These are phyloP conservation scores for Apiospora aurea DNA, from an alignment of 2,329 filamentous ascomycete genomes.

Conservation along the genomic window DNA sequence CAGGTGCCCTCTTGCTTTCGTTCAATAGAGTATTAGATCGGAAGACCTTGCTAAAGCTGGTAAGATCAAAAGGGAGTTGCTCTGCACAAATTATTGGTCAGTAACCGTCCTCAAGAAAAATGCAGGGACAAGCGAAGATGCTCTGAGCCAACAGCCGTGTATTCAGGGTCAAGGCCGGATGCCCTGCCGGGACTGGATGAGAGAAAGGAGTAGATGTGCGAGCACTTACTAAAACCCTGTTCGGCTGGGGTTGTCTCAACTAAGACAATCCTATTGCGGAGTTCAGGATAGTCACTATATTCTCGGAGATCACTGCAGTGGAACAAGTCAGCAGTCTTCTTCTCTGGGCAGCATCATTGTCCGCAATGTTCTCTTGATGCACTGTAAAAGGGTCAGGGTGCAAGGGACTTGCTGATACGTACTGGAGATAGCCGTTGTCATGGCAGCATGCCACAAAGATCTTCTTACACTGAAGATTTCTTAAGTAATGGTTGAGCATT, in stretches of 20 bases:
- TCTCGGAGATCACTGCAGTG: conserved; percentile 39
- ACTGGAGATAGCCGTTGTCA: conserved; percentile 45
- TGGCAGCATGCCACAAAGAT: conserved; percentile 45
- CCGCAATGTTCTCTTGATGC: not conserved
- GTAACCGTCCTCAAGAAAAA: not conserved
- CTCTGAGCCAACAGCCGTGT: not conserved
- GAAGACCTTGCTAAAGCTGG: conserved; percentile 43
- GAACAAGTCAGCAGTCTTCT: not conserved
- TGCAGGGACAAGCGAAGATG: not conserved
- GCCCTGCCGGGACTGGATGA: not conserved
- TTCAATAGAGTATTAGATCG: conserved; percentile 41
- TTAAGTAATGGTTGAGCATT: conserved; percentile 44
- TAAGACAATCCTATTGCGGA: conserved; percentile 36
- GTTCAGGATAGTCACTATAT: conserved; percentile 37
- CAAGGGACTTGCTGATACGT: not conserved
- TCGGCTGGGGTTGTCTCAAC: conserved; percentile 44
- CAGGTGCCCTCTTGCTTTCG: conserved; percentile 37
- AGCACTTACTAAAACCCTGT: conserved; percentile 37
- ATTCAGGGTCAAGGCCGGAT: not conserved
- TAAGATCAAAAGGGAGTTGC: conserved; percentile 41
- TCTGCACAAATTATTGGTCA: not conserved
- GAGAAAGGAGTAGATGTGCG: not conserved
- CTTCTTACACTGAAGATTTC: conserved; percentile 43
- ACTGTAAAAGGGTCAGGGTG: not conserved
- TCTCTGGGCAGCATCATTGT: not conserved